These are phyloP conservation scores for Pichia occidentalis DNA, from an alignment of 805 yeast species.

Conservation along the genomic window DNA sequence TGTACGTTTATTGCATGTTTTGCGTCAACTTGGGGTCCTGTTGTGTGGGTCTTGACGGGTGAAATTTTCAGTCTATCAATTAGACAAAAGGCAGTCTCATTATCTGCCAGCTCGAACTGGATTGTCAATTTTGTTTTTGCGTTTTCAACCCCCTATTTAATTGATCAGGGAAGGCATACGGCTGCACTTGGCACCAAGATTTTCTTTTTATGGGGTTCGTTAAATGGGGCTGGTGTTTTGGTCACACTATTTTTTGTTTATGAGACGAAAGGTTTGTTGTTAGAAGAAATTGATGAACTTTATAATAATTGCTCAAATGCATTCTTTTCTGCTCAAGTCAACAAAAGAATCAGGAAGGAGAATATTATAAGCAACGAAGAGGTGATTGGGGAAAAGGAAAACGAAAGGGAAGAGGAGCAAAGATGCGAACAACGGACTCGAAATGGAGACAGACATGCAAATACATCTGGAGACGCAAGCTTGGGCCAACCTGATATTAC, in stretches of 20 bases:
- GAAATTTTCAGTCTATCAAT: conserved; percentile 66
- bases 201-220: conserved; percentile 76
- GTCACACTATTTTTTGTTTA: conserved; percentile 63
- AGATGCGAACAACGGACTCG: conserved; percentile 8
- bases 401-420: neutral
- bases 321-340: conserved; percentile 33
- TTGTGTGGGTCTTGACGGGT: conserved; percentile 65
- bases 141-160: conserved; percentile 64
- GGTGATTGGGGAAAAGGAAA: neutral
- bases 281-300: conserved; percentile 78
- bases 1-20: conserved; percentile 70
- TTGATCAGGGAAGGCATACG: conserved; percentile 61
- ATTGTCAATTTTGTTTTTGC: conserved; percentile 71
- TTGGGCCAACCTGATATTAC: too few species aligned
- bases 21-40: conserved; percentile 82
- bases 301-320: conserved; percentile 56
- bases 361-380: neutral
- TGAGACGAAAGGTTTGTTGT: conserved; percentile 72
- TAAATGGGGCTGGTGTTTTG: conserved; percentile 51
- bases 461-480: neutral
- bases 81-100: conserved; percentile 69
- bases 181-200: conserved; percentile 66
- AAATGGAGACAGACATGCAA: conserved; percentile 7
- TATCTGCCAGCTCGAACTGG: conserved; percentile 79
- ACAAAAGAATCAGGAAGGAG: conserved; percentile 3